Evolutionary conservation across 1,139 yeast species (phyloP), one percentile per base, ranked within the genome.

Genomic region (Protomyces macrosporus): DNA sequence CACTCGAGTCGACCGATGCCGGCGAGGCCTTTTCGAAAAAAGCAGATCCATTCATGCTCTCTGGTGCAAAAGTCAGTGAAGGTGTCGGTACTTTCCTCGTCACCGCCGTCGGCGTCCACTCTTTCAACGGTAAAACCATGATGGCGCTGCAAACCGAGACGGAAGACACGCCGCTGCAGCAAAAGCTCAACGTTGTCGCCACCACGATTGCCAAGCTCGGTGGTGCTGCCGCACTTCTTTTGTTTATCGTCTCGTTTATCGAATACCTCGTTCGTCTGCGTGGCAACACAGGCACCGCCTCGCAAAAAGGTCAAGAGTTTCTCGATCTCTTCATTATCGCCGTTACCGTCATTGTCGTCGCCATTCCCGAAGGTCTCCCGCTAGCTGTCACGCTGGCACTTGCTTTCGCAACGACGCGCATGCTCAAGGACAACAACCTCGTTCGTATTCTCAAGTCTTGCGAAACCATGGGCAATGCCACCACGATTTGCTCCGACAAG

Each of bases 391-490:
- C 98, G 0, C 80, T 93, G 60, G 97, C 98, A 0, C 80, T 93
- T 70, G 98, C 98, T 0, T 93, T 93, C 78, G 98, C 98, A 1
- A 93, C 98, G 3, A 91, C 97, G 9, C 83, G 98, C 76, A 93
- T 93, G 98, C 91, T 96, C 34, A 89, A 88, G 74, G 97, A 93
- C 74, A 96, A 96, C 71, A 93, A 93, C 74, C 79, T 93, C 72
- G 98, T 93, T n/a, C 84, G 98, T 71, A 96, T 90, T 5, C 80
- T 93, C 70, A 86, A 86, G 71, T 87, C 96, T 56, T 93, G 98
- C 81, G 99, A 93, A 76, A 93, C 97, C 14, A 93, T 93, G 98
- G 98, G 99, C 57, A 91, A 96, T 55, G 98, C 98, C 2, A 93
- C 98, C 12, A 93, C 97, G 3, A 81, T 93, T 61, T 95, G 98